Evolutionary conservation across 305 asterid species (phyloP).

Genomic region (Rubia balearica): DNA sequence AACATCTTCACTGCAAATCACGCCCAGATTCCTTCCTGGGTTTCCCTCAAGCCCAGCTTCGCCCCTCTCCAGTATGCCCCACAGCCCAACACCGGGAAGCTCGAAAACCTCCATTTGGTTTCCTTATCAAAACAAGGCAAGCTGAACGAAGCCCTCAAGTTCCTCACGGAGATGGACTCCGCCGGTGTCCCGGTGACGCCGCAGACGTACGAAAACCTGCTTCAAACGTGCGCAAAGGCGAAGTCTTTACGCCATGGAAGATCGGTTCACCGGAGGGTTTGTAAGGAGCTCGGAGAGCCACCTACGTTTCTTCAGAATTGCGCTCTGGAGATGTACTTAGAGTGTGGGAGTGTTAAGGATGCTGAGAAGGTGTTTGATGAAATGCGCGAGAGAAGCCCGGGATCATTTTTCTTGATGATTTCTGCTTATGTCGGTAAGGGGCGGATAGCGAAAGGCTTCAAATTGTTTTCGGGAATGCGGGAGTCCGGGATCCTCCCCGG

Average conservation of each 20-base stretch:
- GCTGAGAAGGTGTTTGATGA: constrained; percentile 51
- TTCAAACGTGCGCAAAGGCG: constrained; percentile 32
- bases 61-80: not conserved
- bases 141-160: constrained; percentile 41
- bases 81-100: constrained; percentile 22
- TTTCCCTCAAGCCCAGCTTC: not conserved
- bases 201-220: constrained; percentile 37
- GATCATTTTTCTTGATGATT: constrained; percentile 33
- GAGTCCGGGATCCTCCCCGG: constrained; percentile 18
- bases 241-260: constrained; percentile 35
- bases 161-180: constrained; percentile 42
- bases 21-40: constrained; percentile 7
- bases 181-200: constrained; percentile 30
- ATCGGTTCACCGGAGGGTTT: constrained; percentile 26
- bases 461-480: constrained; percentile 25
- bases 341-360: constrained; percentile 34
- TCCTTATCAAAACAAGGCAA: constrained; percentile 44
- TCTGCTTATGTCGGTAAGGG: constrained; percentile 43
- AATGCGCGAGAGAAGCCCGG: constrained; percentile 34
- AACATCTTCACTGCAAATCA: constrained; percentile 3
- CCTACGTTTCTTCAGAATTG: constrained; percentile 29
- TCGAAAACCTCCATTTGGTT: constrained; percentile 46
- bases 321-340: constrained; percentile 34
- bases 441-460: constrained; percentile 25
- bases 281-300: constrained; percentile 16